Base-by-base conservation (phyloP, 2,329 filamentous ascomycete species). In the Trichophyton mentagrophytes region DNA sequence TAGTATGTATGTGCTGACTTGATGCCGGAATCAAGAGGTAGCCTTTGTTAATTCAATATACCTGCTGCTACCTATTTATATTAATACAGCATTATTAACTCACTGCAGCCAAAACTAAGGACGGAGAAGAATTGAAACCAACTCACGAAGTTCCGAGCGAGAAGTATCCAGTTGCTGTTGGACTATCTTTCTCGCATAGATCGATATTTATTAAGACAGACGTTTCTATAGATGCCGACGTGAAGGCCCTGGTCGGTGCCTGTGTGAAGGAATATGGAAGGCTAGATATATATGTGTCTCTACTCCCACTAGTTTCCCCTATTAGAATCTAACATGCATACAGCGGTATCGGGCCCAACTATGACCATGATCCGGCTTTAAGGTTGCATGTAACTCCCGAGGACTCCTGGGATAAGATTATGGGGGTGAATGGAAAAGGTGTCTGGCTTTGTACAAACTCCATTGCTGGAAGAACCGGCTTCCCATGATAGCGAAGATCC, bases 311-410 rank as follows among this genome's bases (percentile, higher is more conserved):
- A 13, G 3, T n/a, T 44, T 44, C 40, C 5, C n/a, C n/a, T 17
- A 44, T 44, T n/a, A 15, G 15, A 44, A 44, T 15, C 40, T 44
- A 44, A 44, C 40, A 44, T 13, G 2, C 2, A 11, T 38, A 38
- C 65, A 78, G 76, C 0, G 82, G 82, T 0, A 75, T 83, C 0
- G 72, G 70, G 17, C 40, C 22, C 25, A 47, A n/a, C 0, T 57
- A 27, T 33, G 17, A 11, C 20, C 42, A 59, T 36, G 5, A n/a
- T 0, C 69, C 71, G 0, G 64, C 65, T 1, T 9, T 25, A 15
- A 70, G 72, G 0, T 69, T 83, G 4, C 82, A 82, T 69, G 66
- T 78, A 58, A 75, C 75, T 2, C 64, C 70, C 0, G 78, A 81
- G 42, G 68, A 71, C 0, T 71, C 70, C 0, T 84, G 77, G 71